phyloP scores from a whole-genome alignment of 2,329 filamentous ascomycete species.

The Incumbomyces delicatus region DNA sequence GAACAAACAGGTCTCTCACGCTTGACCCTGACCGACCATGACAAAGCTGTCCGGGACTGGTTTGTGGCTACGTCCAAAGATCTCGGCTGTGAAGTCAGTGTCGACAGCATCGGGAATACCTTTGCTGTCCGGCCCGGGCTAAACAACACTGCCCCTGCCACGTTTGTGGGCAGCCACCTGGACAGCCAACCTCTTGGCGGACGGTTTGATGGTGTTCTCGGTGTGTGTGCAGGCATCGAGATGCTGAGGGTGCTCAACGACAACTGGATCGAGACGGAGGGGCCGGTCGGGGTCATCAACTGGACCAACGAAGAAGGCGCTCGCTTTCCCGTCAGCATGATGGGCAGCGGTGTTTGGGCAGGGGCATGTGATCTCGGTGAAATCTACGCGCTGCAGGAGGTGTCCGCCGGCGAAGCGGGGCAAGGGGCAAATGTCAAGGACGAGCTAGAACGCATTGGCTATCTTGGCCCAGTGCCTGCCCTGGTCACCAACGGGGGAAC shows the following conservation, averaged over 20 bases:
- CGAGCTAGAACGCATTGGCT: slow-evolving; percentile 59
- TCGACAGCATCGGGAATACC: slow-evolving; percentile 72
- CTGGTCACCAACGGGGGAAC: slow-evolving; percentile 44
- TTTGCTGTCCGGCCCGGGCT: slow-evolving; percentile 62
- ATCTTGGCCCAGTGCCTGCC: slow-evolving; percentile 50
- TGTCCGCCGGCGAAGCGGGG: slow-evolving; percentile 26
- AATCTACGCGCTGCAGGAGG: slow-evolving; percentile 53
- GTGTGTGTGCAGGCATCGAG: slow-evolving; percentile 63
- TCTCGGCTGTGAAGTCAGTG: slow-evolving; percentile 56
- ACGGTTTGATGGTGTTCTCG: slow-evolving; percentile 66
- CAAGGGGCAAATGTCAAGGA: slow-evolving; percentile 39
- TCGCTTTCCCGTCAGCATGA: slow-evolving; percentile 65
- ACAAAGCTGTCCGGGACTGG: slow-evolving; percentile 65
- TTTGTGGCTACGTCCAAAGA: slow-evolving; percentile 54
- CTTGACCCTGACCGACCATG: slow-evolving; percentile 60
- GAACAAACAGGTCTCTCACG: slow-evolving; percentile 63
- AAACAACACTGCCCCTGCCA: slow-evolving; percentile 39
- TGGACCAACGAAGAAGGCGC: slow-evolving; percentile 80
- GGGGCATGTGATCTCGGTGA: slow-evolving; percentile 51
- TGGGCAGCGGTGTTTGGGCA: slow-evolving; percentile 67
- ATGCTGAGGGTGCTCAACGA: slow-evolving; percentile 60
- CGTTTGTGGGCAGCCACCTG: slow-evolving; percentile 27
- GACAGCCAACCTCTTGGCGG: slow-evolving; percentile 51
- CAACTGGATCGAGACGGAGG: slow-evolving; percentile 57
- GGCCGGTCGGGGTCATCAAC: slow-evolving; percentile 64